A percentile compares a stretch with the other conserved stretches of the same genome.
phyloP scores from a whole-genome alignment of 2,329 filamentous ascomycete genomes.

The Rhynchosporium agropyri region DNA sequence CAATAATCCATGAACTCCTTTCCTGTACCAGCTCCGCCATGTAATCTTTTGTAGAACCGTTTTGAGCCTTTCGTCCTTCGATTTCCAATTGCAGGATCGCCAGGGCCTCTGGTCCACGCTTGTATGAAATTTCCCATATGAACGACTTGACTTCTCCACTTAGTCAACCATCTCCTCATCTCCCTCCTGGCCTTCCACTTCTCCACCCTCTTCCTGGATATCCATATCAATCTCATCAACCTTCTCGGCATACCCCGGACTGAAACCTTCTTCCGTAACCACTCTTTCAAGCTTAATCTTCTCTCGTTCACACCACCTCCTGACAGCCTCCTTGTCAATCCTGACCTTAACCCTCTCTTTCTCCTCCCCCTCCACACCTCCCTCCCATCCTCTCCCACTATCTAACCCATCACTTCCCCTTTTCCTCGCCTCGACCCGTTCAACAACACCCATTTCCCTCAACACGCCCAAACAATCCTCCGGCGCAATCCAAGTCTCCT shows the following conservation, averaged over 20 bases:
- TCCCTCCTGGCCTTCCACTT: neutral
- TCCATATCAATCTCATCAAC: conserved; percentile 44
- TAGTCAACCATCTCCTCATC: conserved; percentile 11
- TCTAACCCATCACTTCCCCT: conserved; percentile 57
- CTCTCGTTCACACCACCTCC: conserved; percentile 68
- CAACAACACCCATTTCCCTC: conserved; percentile 75
- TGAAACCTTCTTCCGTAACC: conserved; percentile 75
- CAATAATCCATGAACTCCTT: neutral
- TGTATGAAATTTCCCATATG: neutral
- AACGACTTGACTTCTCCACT: neutral
- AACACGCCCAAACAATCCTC: conserved; percentile 83
- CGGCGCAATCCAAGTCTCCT: conserved; percentile 77
- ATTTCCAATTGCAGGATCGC: neutral
- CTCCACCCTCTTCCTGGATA: conserved; percentile 14
- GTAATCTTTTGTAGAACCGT: too few relatives aligned
- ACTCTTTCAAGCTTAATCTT: conserved; percentile 70
- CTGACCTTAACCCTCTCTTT: conserved; percentile 50
- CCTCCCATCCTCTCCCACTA: conserved; percentile 54
- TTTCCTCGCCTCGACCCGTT: conserved; percentile 49
- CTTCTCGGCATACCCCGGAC: conserved; percentile 64
- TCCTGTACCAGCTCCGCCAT: neutral
- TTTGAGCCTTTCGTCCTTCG: too few relatives aligned
- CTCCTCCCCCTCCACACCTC: conserved; percentile 43
- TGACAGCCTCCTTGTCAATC: conserved; percentile 56
- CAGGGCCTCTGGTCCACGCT: neutral